phyloP scores from a whole-genome alignment of 2,329 filamentous ascomycete species.

The Blastomyces silverae region DNA sequence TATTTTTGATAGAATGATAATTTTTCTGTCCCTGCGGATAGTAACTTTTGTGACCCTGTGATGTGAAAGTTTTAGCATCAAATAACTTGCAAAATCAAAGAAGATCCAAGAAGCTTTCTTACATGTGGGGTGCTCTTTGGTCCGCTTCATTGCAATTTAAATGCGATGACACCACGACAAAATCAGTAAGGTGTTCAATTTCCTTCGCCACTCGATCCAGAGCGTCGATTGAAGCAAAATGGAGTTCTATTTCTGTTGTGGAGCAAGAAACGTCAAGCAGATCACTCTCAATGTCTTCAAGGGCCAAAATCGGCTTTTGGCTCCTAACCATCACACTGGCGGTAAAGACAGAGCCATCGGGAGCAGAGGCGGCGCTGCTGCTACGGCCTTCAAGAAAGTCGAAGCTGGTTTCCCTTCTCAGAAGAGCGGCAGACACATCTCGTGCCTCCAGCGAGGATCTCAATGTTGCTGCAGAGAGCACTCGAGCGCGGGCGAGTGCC shows the following conservation, averaged over 20 bases:
- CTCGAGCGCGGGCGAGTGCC: constrained; percentile 7
- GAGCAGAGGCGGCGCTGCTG: not conserved
- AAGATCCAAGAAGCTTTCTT: constrained; percentile 9
- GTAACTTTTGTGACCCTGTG: constrained; percentile 16
- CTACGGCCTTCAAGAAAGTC: constrained; percentile 12
- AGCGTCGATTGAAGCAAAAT: constrained; percentile 14
- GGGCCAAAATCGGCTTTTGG: constrained; percentile 17
- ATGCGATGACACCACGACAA: constrained; percentile 23
- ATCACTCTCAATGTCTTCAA: constrained; percentile 19
- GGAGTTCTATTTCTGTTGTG: constrained; percentile 16
- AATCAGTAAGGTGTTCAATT: constrained; percentile 15
- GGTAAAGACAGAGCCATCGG: constrained; percentile 16
- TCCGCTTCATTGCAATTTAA: constrained; percentile 22
- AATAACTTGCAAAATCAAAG: not conserved
- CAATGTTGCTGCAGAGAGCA: constrained; percentile 12
- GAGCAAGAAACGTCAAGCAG: constrained; percentile 17
- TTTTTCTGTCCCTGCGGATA: constrained; percentile 12
- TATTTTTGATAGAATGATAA: constrained; percentile 16
- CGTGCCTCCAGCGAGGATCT: not conserved
- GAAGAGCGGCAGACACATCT: not conserved
- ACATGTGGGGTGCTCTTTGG: constrained; percentile 22
- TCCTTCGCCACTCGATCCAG: constrained; percentile 15
- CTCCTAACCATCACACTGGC: constrained; percentile 18
- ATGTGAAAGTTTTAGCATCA: not conserved
- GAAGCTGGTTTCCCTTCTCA: constrained; percentile 13